Percentiles rank a stretch among this genome's conserved stretches.
These are phyloP conservation scores for Huntiella moniliformis DNA, from an alignment of 2,329 filamentous ascomycete genomes.

Conservation along the genomic window DNA sequence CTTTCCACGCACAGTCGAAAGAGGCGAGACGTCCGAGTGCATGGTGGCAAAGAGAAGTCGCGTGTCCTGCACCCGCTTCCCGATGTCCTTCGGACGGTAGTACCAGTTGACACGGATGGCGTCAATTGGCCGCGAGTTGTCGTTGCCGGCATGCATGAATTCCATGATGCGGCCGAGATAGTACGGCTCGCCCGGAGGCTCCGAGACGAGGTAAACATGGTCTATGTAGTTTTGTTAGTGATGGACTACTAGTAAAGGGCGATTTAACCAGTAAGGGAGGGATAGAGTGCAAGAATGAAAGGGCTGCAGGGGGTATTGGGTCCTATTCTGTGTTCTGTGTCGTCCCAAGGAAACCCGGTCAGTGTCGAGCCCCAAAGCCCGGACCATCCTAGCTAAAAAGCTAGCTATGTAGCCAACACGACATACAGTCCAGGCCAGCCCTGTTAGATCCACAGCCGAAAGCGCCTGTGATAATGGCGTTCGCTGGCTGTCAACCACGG, in stretches of 20 bases:
- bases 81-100: conserved; percentile 90
- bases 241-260: neutral
- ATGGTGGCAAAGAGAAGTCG: conserved; percentile 88
- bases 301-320: neutral
- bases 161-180: conserved; percentile 98
- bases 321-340: neutral
- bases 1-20: conserved; percentile 83
- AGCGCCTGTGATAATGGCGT: too few relatives aligned
- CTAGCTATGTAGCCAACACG: too few relatives aligned
- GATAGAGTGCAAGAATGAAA: too few relatives aligned
- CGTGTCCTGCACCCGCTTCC: conserved; percentile 76
- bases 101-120: conserved; percentile 93
- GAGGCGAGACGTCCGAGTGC: conserved; percentile 90
- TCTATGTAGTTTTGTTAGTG: conserved; percentile 21
- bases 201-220: conserved; percentile 89
- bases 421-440: too few relatives aligned
- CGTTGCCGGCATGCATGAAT: conserved; percentile 69
- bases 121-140: conserved; percentile 56
- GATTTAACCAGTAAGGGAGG: neutral
- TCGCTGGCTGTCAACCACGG: too few relatives aligned
- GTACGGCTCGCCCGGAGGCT: conserved; percentile 93
- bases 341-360: too few relatives aligned
- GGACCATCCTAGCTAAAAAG: too few relatives aligned
- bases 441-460: too few relatives aligned
- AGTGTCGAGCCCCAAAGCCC: too few relatives aligned